A percentile compares a stretch with the other conserved stretches of the same genome.
These are phyloP conservation scores for Hygrocybe punicea DNA, from an alignment of 768 basidiomycete species.

Conservation along the genomic window DNA sequence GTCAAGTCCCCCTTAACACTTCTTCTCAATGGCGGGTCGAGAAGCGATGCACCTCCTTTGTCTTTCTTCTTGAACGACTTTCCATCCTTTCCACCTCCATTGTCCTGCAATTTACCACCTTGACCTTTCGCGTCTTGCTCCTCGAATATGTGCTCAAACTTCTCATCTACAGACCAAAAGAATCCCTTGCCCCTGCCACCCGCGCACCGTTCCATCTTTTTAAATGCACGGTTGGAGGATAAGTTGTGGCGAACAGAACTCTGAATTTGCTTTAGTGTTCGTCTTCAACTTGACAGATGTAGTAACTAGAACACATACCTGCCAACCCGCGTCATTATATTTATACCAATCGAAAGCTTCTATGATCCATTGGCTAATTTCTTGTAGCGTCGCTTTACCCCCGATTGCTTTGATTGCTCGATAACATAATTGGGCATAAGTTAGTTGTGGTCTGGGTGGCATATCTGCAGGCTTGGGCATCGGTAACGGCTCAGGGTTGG, in stretches of 20 bases:
- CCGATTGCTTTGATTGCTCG: constrained; percentile 79
- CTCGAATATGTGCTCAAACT: constrained; percentile 61
- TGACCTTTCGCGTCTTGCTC: constrained; percentile 63
- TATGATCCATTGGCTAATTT: constrained; percentile 90
- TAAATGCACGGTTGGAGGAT: constrained; percentile 88
- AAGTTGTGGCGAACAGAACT: constrained; percentile 93
- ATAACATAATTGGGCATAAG: constrained; percentile 90
- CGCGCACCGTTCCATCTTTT: constrained; percentile 81
- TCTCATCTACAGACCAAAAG: constrained; percentile 88
- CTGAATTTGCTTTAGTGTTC: constrained; percentile 38
- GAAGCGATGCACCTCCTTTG: constrained; percentile 40
- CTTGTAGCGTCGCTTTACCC: constrained; percentile 85
- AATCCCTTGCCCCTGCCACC: constrained; percentile 89
- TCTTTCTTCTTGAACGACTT: constrained; percentile 57
- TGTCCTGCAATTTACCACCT: constrained; percentile 32
- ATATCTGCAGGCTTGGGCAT: constrained; percentile 67
- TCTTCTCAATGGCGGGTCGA: constrained; percentile 66
- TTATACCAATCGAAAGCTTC: constrained; percentile 88
- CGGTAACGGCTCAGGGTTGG: constrained; percentile 39
- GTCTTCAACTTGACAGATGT: constrained; percentile 4
- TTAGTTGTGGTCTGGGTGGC: constrained; percentile 84
- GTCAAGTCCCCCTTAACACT: constrained; percentile 64
- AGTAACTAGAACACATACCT: constrained; percentile 55
- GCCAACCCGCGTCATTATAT: constrained; percentile 80
- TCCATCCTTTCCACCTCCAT: constrained; percentile 30